Evolutionary conservation across 306 rosid genomes (phyloP).

Genomic region (Purshia tridentata): DNA sequence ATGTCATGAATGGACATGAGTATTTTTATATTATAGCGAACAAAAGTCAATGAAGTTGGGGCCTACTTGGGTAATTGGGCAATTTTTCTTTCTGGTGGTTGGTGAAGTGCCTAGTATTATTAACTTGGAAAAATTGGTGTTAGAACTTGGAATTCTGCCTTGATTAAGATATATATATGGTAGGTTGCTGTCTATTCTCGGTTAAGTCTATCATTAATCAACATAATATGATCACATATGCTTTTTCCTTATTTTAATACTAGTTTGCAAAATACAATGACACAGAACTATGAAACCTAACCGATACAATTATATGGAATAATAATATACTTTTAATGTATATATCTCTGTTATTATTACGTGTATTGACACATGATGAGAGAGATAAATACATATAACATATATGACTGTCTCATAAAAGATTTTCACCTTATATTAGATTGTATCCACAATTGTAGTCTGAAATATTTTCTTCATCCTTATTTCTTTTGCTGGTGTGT

Average conservation of each 20-base stretch:
- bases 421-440: neutral
- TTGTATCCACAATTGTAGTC: neutral
- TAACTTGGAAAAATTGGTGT: neutral
- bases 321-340: too few relatives aligned
- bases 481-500: too few relatives aligned
- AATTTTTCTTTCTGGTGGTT: neutral
- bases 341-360: too few relatives aligned
- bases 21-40: neutral
- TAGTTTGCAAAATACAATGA: neutral
- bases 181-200: constrained; percentile 4
- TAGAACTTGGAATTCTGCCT: neutral
- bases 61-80: neutral
- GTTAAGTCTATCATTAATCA: neutral
- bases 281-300: neutral
- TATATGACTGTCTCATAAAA: too few relatives aligned
- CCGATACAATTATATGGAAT: too few relatives aligned
- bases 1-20: neutral
- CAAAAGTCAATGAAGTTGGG: neutral
- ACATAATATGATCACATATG: neutral
- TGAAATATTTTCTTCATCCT: neutral
- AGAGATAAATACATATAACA: too few relatives aligned
- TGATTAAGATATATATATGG: neutral
- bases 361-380: too few relatives aligned
- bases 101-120: neutral
- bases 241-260: neutral